These are phyloP conservation scores for Rhipidocladum racemiflorum DNA, from an alignment of 176 grass and related monocot species.

Conservation along the genomic window DNA sequence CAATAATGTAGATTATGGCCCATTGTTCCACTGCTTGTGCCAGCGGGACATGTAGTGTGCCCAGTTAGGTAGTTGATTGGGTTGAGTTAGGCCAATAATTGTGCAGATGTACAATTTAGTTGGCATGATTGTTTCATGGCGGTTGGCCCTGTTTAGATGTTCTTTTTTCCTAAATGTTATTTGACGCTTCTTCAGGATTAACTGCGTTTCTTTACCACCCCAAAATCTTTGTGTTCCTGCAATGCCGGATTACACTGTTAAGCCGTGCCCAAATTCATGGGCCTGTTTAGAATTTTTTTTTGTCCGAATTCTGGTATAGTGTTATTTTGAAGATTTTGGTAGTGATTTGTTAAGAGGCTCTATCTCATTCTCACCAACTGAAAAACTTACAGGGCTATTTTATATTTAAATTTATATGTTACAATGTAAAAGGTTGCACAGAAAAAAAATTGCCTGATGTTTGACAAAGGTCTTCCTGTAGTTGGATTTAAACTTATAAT, in stretches of 20 bases:
- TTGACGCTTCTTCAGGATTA: not conserved
- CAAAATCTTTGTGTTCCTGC: not conserved
- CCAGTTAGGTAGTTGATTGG: slow-evolving; percentile 5
- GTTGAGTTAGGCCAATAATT: slow-evolving; percentile 27
- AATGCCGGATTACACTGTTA: not conserved
- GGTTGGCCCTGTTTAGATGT: no score
- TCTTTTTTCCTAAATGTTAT: no score
- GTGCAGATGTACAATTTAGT: not conserved
- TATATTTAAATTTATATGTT: no score
- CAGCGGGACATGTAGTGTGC: not conserved
- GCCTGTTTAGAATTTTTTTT: not conserved
- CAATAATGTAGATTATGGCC: slow-evolving; percentile 41
- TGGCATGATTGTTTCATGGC: not conserved
- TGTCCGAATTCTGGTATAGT: not conserved
- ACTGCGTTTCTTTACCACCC: not conserved
- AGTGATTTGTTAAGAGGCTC: not conserved
- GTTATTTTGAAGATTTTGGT: not conserved
- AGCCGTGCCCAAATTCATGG: no score
- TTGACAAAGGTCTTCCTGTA: no score
- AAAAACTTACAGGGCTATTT: no score
- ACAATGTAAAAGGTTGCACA: no score
- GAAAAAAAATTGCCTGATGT: no score
- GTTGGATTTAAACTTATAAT: no score
- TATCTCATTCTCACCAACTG: not conserved
- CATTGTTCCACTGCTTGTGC: not conserved